Evolutionary conservation across 257 asterid species (phyloP), one percentile per base, ranked within the genome.

Genomic region (Solanum chmielewskii): DNA sequence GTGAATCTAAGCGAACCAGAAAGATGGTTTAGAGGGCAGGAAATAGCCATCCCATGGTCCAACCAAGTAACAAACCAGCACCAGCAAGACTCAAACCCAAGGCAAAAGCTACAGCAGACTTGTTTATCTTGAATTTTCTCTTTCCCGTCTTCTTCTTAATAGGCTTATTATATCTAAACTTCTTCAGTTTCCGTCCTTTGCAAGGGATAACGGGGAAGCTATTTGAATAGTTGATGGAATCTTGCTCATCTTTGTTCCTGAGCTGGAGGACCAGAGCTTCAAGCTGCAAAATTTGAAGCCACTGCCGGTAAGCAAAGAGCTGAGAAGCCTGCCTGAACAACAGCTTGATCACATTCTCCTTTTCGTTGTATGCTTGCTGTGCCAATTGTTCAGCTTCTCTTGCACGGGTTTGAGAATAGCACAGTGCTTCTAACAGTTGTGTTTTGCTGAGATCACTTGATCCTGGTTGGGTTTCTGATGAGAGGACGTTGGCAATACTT

Each of bases 391-490:
- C 97, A 3, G 97, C 97, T 66, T 93, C 92, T 88, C 97, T 91
- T 86, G 97, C 97, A 76, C 95, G 93, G 68, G 94, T 94, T 90
- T 94, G 97, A 62, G 97, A 94, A 89, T 94, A 94, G 92, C 97
- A 93, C 20, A 94, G 94, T 66, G 97, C 97, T 87, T 89, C 97
- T 45, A 93, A 81, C 88, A 94, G 88, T 77, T 94, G 75, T 23
- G n/a, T 83, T 91, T 92, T 88, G 92, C 88, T 94, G 25, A 93
- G 92, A 83, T 88, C 88, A 21, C 78, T 71, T 45, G 70, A 83
- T n/a, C 60, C 66, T n/a, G 88, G 64, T 86, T 59, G 88, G 41
- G 89, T 81, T 64, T 87, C 88, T 35, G 89, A 73, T 68, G 89
- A 68, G 62, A 83, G 93, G 83, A 80, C 76, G 14, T 91, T 86